phyloP scores from a whole-genome alignment of 148 eudicot species.

The Rhododendron mucronatum region DNA sequence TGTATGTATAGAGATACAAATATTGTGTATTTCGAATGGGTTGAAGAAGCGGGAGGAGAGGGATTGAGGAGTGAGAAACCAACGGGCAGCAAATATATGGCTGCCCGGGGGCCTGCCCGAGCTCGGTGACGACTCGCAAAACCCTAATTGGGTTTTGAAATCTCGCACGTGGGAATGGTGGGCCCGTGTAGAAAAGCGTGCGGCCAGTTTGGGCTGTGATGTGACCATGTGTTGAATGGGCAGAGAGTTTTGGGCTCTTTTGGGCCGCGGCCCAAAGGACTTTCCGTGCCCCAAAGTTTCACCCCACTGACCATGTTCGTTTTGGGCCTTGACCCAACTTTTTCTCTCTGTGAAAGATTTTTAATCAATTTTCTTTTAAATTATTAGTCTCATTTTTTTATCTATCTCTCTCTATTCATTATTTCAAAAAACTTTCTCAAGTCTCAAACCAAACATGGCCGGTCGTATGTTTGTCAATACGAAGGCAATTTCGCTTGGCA shows the following conservation, averaged over 20 bases:
- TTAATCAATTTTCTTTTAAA: too few species aligned
- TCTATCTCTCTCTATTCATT: too few species aligned
- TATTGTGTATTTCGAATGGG: slow-evolving; percentile 6
- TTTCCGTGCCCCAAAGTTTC: too few species aligned
- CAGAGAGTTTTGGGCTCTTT: neutral
- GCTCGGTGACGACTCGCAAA: neutral
- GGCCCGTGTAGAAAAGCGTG: neutral
- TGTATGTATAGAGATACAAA: too few species aligned
- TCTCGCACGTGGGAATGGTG: neutral
- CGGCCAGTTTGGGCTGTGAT: neutral
- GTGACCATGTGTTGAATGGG: neutral
- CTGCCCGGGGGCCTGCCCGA: slow-evolving; percentile 7
- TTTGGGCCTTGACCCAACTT: too few species aligned
- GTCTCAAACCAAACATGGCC: neutral
- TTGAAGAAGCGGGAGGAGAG: slow-evolving; percentile 20
- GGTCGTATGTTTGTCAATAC: neutral
- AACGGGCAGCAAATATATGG: neutral
- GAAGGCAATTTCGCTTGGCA: too few species aligned
- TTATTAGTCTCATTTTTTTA: too few species aligned
- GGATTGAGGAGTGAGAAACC: neutral
- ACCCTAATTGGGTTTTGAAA: slow-evolving; percentile 15
- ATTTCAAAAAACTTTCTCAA: too few species aligned
- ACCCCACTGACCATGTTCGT: too few species aligned
- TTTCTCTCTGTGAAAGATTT: too few species aligned
- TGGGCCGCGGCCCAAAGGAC: neutral